A percentile compares a stretch with the other conserved stretches of the same genome.
Evolutionary conservation across 306 rosid genomes (phyloP).

Genomic region (Lathyrus oleraceus): DNA sequence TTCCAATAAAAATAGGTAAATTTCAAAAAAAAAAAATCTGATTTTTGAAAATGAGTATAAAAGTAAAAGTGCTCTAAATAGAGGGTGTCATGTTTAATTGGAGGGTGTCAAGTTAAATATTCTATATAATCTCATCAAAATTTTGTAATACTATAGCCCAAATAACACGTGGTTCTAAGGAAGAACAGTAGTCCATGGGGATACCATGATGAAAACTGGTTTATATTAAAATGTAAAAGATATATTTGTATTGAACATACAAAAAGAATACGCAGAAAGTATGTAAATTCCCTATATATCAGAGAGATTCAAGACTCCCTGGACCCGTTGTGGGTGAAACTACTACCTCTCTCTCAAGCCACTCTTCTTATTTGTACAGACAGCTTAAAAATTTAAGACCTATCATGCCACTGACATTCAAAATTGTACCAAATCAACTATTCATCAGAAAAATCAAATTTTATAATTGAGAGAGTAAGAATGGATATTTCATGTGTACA

Average conservation of each 20-base stretch:
- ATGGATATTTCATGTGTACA: background rate
- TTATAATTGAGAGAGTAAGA: background rate
- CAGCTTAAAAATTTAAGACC: background rate
- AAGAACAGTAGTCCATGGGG: too few species aligned
- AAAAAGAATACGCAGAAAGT: background rate
- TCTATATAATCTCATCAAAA: background rate
- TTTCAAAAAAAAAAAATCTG: too few species aligned
- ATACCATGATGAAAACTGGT: too few species aligned
- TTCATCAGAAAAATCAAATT: background rate
- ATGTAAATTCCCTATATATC: background rate
- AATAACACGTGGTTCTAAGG: background rate
- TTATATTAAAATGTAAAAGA: too few species aligned
- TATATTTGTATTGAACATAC: background rate
- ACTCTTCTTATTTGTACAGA: background rate
- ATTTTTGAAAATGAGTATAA: too few species aligned
- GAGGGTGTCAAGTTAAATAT: too few species aligned
- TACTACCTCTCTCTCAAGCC: background rate
- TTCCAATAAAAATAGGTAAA: too few species aligned
- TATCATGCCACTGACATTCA: background rate
- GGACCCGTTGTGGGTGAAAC: background rate
- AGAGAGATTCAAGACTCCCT: background rate
- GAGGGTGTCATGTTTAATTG: too few species aligned
- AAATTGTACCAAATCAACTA: background rate
- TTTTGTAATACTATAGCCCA: background rate
- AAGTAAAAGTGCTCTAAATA: too few species aligned